Conservation (phyloP, 106 monocot genomes). For the Phalaenopsis equestris region DNA sequence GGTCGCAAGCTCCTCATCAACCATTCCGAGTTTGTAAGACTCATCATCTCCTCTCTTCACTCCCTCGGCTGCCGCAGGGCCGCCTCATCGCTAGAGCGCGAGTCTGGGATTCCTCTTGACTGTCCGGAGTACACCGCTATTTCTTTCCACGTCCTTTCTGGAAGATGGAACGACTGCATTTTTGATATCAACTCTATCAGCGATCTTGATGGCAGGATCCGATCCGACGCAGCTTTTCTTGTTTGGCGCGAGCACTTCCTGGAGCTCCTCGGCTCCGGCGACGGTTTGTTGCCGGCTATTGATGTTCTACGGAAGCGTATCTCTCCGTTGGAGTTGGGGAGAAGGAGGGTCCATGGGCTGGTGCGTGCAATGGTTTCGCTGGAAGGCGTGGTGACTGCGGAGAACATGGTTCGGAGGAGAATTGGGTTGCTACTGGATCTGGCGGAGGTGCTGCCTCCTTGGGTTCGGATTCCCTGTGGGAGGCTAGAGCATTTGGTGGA, state of each 20-base stretch:
- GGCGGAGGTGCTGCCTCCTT: slow-evolving; percentile 33
- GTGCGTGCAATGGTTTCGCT: slow-evolving; percentile 27
- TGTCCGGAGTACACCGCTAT: slow-evolving; percentile 33
- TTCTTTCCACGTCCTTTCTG: slow-evolving; percentile 22
- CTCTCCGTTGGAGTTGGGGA: slow-evolving; percentile 29
- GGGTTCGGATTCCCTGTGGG: slow-evolving; percentile 32
- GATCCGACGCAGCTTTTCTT: slow-evolving; percentile 25
- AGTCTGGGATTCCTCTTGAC: slow-evolving; percentile 48
- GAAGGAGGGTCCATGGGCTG: slow-evolving; percentile 29
- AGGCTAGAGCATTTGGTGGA: slow-evolving; percentile 54
- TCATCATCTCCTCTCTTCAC: slow-evolving; percentile 44
- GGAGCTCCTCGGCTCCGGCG: slow-evolving; percentile 39
- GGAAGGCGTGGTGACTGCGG: slow-evolving; percentile 24
- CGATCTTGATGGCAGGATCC: slow-evolving; percentile 11
- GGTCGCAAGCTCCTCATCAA: slow-evolving; percentile 25
- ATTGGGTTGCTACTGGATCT: slow-evolving; percentile 43
- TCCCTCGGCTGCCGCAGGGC: slow-evolving; percentile 49
- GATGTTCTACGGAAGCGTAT: slow-evolving; percentile 33
- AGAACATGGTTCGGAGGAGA: slow-evolving; percentile 22
- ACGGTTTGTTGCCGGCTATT: slow-evolving; percentile 19
- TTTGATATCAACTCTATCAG: slow-evolving; percentile 23
- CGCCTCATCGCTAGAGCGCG: slow-evolving; percentile 40
- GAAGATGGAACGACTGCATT: slow-evolving; percentile 40
- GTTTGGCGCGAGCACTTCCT: slow-evolving; percentile 44
- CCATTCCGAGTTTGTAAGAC: slow-evolving; percentile 27